These are phyloP conservation scores for Diospyros kaki DNA, from an alignment of 148 eudicot species.

Conservation along the genomic window DNA sequence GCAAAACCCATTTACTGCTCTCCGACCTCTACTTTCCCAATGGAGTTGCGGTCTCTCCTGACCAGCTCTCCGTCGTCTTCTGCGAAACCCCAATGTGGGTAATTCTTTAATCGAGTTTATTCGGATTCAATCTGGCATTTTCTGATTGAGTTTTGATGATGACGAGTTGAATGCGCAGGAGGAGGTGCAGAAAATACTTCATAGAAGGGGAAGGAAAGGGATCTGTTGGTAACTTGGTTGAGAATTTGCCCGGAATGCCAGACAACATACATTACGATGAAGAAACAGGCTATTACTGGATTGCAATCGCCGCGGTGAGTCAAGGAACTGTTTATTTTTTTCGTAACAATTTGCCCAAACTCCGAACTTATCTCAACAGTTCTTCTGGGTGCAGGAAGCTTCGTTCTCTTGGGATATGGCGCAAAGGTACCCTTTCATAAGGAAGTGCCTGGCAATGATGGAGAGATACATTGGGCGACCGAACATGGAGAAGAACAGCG, in stretches of 20 bases:
- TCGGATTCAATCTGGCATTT: not conserved
- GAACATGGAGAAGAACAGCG: constrained; percentile 39
- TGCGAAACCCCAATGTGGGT: constrained; percentile 75
- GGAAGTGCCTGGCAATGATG: constrained; percentile 46
- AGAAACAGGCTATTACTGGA: constrained; percentile 49
- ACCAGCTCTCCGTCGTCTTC: constrained; percentile 57
- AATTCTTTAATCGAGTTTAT: not conserved
- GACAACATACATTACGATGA: constrained; percentile 64
- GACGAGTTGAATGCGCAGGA: constrained; percentile 16
- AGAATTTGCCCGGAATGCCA: constrained; percentile 48
- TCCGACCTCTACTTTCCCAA: constrained; percentile 65
- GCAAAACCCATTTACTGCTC: constrained; percentile 49
- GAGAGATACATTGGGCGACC: constrained; percentile 34
- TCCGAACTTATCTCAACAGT: not conserved
- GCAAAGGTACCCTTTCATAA: constrained; percentile 28
- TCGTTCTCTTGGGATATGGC: constrained; percentile 23
- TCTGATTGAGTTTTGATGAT: not conserved
- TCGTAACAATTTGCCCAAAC: too few relatives aligned
- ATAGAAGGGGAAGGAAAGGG: constrained; percentile 42
- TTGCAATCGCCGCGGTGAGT: constrained; percentile 50
- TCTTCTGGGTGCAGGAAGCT: constrained; percentile 24
- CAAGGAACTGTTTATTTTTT: too few relatives aligned
- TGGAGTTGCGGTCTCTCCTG: constrained; percentile 67
- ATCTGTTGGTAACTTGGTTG: constrained; percentile 35
- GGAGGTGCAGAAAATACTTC: constrained; percentile 53